A percentile compares a stretch with the other conserved stretches of the same genome.
Conservation (phyloP, 2,329 filamentous ascomycete genomes). For the Aspergillus neotritici region DNA sequence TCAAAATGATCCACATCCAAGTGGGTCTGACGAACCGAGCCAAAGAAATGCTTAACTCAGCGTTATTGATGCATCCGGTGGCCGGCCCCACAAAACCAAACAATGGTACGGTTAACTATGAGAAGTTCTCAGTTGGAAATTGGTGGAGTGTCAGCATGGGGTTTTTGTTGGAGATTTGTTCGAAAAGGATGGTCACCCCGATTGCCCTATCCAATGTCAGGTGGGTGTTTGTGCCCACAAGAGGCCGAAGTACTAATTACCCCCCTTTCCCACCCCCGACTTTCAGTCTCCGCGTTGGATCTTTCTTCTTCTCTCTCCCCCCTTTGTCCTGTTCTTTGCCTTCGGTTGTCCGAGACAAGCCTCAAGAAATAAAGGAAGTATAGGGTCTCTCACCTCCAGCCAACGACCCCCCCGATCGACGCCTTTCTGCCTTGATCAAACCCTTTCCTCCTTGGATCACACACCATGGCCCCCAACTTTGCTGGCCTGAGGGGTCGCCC, state of each 20-base stretch:
- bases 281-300: constrained; percentile 11
- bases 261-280: constrained; percentile 15
- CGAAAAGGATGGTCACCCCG: constrained; percentile 13
- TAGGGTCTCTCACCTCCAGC: no score
- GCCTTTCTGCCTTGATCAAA: constrained; percentile 2
- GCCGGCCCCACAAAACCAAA: constrained; percentile 15
- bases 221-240: no score
- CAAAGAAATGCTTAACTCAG: constrained; percentile 28
- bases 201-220: constrained; percentile 14
- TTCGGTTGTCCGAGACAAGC: neutral
- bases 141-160: constrained; percentile 13
- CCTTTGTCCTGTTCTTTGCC: constrained; percentile 5
- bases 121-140: constrained; percentile 4
- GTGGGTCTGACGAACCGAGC: constrained; percentile 11
- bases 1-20: no score
- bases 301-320: constrained; percentile 13
- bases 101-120: constrained; percentile 15
- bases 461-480: constrained; percentile 49
- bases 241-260: constrained; percentile 24
- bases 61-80: constrained; percentile 28
- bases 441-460: constrained; percentile 2
- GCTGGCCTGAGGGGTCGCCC: constrained; percentile 55
- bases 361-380: no score
- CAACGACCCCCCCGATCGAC: no score
- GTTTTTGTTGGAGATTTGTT: neutral